Percentiles rank a stretch among this genome's conserved stretches.
Evolutionary conservation across 306 rosid species (phyloP).

Genomic region (Crotalaria pallida): DNA sequence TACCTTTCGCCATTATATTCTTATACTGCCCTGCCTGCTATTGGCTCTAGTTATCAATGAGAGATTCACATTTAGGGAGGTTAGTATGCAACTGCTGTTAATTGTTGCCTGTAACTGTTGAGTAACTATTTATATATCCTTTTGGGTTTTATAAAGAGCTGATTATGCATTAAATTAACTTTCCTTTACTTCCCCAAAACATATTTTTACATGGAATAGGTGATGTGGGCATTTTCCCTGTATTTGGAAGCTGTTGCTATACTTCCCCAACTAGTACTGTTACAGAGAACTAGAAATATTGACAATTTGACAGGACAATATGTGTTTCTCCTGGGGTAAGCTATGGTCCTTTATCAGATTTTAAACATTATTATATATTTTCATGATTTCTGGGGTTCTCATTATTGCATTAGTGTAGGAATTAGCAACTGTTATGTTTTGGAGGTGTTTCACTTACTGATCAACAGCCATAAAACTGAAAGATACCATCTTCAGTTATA

Average conservation of each 20-base stretch:
- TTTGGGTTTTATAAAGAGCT: slow-evolving; percentile 9
- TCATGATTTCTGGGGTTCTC: slow-evolving; percentile 10
- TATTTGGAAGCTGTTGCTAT: slow-evolving; percentile 92
- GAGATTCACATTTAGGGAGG: slow-evolving; percentile 78
- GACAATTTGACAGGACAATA: slow-evolving; percentile 94
- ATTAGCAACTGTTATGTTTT: slow-evolving; percentile 1
- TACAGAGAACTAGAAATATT: slow-evolving; percentile 87
- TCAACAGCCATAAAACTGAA: background rate
- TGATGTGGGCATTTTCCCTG: slow-evolving; percentile 87
- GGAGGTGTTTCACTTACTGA: slow-evolving; percentile 6
- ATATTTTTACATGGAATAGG: slow-evolving; percentile 42
- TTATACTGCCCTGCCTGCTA: slow-evolving; percentile 62
- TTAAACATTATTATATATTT: background rate
- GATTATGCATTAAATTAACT: slow-evolving; percentile 10
- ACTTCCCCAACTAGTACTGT: slow-evolving; percentile 78
- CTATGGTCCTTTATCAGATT: background rate
- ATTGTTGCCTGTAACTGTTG: background rate
- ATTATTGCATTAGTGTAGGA: background rate
- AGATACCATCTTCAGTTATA: background rate
- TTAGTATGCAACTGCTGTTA: slow-evolving; percentile 22
- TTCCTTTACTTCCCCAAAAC: background rate
- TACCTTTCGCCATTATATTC: slow-evolving; percentile 69
- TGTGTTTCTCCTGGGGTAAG: slow-evolving; percentile 83
- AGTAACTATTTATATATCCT: background rate
- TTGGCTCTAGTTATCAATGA: slow-evolving; percentile 70